Conservation (phyloP, 192 early-diverging fungal genomes). For the Gigaspora rosea region DNA sequence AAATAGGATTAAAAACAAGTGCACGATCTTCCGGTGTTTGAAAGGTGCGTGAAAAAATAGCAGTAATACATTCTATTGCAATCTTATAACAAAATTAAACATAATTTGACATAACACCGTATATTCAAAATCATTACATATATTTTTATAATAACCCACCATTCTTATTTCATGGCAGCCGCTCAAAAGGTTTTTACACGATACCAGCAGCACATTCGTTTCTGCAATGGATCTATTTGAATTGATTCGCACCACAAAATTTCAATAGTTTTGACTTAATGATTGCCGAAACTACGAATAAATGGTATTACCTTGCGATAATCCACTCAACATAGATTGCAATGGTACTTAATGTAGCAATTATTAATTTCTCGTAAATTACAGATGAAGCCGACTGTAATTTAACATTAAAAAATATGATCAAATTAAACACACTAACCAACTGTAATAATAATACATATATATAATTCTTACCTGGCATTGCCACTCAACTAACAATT, state of each 20-base stretch:
- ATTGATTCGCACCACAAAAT: neutral
- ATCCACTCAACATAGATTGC: neutral
- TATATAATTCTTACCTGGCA: neutral
- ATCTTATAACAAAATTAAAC: neutral
- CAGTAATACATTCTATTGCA: constrained; percentile 1
- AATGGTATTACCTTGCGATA: neutral
- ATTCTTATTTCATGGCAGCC: constrained; percentile 15
- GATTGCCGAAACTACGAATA: neutral
- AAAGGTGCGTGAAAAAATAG: constrained; percentile 12
- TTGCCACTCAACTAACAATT: neutral
- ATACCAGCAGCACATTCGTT: neutral
- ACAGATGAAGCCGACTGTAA: neutral
- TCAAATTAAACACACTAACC: no score
- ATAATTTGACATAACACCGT: neutral
- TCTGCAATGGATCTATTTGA: neutral
- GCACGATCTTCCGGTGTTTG: constrained; percentile 11
- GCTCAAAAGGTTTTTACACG: neutral
- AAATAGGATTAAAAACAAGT: constrained; percentile 5
- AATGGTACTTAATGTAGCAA: constrained; percentile 2
- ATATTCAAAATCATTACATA: neutral
- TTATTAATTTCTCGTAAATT: neutral
- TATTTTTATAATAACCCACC: neutral
- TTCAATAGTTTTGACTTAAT: neutral
- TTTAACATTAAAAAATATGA: no score
- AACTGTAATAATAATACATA: neutral